phyloP scores from a whole-genome alignment of 2,329 filamentous ascomycete genomes.

The Chrysosporium keratinophilum region DNA sequence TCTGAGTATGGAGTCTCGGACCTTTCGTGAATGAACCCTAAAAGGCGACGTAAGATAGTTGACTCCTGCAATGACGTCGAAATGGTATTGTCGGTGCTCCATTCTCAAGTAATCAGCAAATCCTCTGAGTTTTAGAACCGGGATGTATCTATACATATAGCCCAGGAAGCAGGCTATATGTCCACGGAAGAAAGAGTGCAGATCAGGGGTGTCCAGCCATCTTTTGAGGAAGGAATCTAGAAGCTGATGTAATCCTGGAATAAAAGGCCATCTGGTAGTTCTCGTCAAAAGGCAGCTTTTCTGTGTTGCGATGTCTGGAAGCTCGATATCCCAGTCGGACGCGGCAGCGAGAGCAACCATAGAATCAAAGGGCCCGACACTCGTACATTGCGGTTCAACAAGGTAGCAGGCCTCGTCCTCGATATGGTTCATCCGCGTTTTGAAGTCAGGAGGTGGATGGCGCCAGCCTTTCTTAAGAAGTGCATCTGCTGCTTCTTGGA shows the following conservation, averaged over 20 bases:
- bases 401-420: constrained; percentile 12
- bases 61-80: constrained; percentile 18
- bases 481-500: constrained; percentile 10
- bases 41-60: constrained; percentile 20
- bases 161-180: constrained; percentile 12
- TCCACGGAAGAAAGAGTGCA: constrained; percentile 11
- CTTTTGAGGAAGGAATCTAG: constrained; percentile 18
- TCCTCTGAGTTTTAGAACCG: constrained; percentile 16
- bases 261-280: constrained; percentile 13
- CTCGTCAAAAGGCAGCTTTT: constrained; percentile 7
- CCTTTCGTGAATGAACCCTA: constrained; percentile 18
- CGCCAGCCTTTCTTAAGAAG: constrained; percentile 15
- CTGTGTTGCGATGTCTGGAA: constrained; percentile 14
- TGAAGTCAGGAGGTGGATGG: constrained; percentile 12
- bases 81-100: constrained; percentile 18
- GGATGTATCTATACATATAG: constrained; percentile 17
- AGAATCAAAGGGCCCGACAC: constrained; percentile 13
- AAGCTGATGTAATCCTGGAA: constrained; percentile 15
- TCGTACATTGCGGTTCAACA: constrained; percentile 14
- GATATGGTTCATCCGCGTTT: constrained; percentile 11
- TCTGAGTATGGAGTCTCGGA: constrained; percentile 16
- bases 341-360: constrained; percentile 17
- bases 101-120: constrained; percentile 17
- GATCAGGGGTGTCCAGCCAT: constrained; percentile 17
- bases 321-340: constrained; percentile 17